phyloP scores from a whole-genome alignment of 495 filamentous ascomycete species.

The Lophiostoma macrostomum region DNA sequence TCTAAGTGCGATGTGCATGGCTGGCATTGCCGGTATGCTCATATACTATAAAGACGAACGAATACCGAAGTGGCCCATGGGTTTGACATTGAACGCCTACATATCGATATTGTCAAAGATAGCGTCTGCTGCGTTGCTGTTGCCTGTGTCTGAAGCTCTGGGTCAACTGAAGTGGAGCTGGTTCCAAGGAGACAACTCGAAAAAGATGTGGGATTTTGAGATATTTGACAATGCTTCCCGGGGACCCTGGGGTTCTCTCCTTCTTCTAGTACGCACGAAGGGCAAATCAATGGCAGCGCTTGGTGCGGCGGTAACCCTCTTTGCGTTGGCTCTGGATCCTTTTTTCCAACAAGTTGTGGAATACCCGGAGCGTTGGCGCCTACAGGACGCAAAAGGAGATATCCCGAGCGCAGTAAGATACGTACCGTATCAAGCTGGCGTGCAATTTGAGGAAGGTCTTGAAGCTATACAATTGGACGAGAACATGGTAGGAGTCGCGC shows the following conservation, averaged over 20 bases:
- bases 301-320: too few relatives aligned
- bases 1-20: slow-evolving; percentile 22
- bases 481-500: slow-evolving; percentile 8
- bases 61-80: slow-evolving; percentile 3
- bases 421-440: neutral
- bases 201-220: slow-evolving; percentile 20
- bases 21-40: slow-evolving; percentile 13
- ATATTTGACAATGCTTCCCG: slow-evolving; percentile 7
- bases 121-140: slow-evolving; percentile 6
- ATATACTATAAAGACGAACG: slow-evolving; percentile 4
- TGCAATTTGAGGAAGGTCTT: neutral
- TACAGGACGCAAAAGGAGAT: too few relatives aligned
- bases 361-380: too few relatives aligned
- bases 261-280: slow-evolving; percentile 10
- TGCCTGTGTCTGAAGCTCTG: slow-evolving; percentile 13
- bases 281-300: too few relatives aligned
- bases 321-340: too few relatives aligned
- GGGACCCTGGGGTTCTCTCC: slow-evolving; percentile 17
- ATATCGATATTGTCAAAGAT: slow-evolving; percentile 17
- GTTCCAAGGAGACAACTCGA: slow-evolving; percentile 12
- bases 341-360: too few relatives aligned
- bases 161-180: too few relatives aligned
- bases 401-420: neutral
- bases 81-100: slow-evolving; percentile 18
- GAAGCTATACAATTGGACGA: neutral